Percentiles rank a stretch among this genome's conserved stretches.
Evolutionary conservation across 2,329 filamentous ascomycete species (phyloP).

Genomic region (Rhinocladiella similis): DNA sequence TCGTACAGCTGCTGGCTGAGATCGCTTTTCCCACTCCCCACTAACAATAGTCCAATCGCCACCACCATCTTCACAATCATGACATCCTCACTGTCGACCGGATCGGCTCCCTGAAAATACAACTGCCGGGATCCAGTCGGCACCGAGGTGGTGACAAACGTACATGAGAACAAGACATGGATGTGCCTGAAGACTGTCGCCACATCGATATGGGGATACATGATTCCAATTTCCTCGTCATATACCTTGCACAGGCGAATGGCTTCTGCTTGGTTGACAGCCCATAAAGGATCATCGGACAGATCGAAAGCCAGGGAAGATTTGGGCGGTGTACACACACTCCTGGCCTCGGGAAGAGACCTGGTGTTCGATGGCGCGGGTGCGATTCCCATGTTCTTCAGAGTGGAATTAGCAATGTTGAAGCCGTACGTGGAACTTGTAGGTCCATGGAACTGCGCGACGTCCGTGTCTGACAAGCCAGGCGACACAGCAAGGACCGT

Average conservation of each 20-base stretch:
- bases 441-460: background rate
- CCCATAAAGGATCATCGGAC: constrained; percentile 75
- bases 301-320: constrained; percentile 30
- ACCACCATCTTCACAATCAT: no score
- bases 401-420: background rate
- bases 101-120: constrained; percentile 56
- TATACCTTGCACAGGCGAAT: constrained; percentile 75
- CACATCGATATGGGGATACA: constrained; percentile 85
- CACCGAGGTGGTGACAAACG: constrained; percentile 60
- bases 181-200: constrained; percentile 70
- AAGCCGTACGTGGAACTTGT: background rate
- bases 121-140: constrained; percentile 59
- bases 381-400: background rate
- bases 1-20: no score
- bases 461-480: background rate
- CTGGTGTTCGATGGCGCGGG: background rate
- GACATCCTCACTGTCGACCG: constrained; percentile 59
- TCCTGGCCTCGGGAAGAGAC: background rate
- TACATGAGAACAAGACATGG: constrained; percentile 67
- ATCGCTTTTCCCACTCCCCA: no score
- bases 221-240: constrained; percentile 86
- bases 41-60: no score
- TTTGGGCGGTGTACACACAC: constrained; percentile 29
- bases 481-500: background rate
- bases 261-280: constrained; percentile 75